Conservation (phyloP, 2,329 filamentous ascomycete species). For the Fusarium sp. region DNA sequence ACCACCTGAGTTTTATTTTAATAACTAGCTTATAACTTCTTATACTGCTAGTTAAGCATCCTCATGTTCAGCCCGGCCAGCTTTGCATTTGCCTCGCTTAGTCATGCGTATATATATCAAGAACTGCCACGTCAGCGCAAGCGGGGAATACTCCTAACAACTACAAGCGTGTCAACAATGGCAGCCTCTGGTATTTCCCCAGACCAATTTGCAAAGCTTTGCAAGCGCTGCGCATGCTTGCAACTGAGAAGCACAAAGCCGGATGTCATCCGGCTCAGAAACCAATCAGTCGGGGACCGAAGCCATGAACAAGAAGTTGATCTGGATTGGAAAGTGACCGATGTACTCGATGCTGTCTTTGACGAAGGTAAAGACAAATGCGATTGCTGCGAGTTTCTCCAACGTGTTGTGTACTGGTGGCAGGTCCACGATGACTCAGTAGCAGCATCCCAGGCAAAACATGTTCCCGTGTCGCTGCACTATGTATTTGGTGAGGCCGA, state of each 20-base stretch:
- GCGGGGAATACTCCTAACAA: rapidly evolving
- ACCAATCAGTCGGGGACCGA: neutral
- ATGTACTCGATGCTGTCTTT: too few species aligned
- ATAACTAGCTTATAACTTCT: too few species aligned
- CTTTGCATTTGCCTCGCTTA: neutral
- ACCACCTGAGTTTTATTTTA: too few species aligned
- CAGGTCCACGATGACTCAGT: rapidly evolving
- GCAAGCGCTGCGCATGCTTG: neutral
- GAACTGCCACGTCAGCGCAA: neutral
- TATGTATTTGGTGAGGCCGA: neutral
- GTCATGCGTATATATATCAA: rapidly evolving
- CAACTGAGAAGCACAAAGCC: rapidly evolving
- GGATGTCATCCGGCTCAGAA: rapidly evolving
- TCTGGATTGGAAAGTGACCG: neutral
- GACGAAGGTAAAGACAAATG: too few species aligned
- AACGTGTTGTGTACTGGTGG: rapidly evolving
- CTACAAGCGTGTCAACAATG: neutral
- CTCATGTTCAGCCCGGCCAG: neutral
- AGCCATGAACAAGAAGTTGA: neutral
- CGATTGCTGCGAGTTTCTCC: rapidly evolving
- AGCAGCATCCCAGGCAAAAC: rapidly evolving
- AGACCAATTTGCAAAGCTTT: rapidly evolving
- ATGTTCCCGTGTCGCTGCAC: neutral
- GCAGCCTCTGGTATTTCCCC: neutral
- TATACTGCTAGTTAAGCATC: too few species aligned